phyloP scores from a whole-genome alignment of 371 early-diverging fungal species.

The Mucor mucedo region DNA sequence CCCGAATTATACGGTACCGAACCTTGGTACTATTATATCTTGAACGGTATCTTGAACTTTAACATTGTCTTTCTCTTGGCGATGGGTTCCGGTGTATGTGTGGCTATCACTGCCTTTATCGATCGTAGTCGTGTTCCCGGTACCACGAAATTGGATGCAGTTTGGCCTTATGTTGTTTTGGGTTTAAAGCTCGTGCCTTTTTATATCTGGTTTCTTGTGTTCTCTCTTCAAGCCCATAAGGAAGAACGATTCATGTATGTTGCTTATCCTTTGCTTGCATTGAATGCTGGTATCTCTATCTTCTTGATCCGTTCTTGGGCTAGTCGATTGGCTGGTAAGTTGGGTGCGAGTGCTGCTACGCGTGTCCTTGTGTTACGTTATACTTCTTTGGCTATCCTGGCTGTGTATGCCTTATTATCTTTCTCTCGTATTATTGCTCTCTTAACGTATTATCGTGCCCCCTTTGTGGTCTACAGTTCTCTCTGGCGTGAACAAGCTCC shows the following conservation, averaged over 20 bases:
- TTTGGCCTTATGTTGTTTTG: constrained; percentile 54
- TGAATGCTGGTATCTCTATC: constrained; percentile 78
- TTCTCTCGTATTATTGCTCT: constrained; percentile 69
- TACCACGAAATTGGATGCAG: constrained; percentile 26
- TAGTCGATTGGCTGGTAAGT: constrained; percentile 36
- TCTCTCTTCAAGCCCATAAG: constrained; percentile 91
- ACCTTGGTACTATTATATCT: constrained; percentile 90
- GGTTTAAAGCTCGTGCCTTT: constrained; percentile 69
- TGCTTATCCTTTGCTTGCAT: constrained; percentile 87
- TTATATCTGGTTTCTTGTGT: constrained; percentile 78
- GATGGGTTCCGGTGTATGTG: constrained; percentile 61
- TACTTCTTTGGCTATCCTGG: constrained; percentile 40
- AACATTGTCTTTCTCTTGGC: constrained; percentile 80
- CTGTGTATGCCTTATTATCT: constrained; percentile 52
- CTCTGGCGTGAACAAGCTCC: constrained; percentile 44
- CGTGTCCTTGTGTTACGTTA: constrained; percentile 44
- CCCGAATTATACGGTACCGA: constrained; percentile 92
- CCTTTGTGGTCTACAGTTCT: constrained; percentile 61
- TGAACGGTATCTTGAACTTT: constrained; percentile 90
- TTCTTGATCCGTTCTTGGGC: constrained; percentile 56
- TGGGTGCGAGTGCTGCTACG: constrained; percentile 37
- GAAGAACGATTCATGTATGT: constrained; percentile 95
- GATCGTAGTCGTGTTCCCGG: constrained; percentile 55
- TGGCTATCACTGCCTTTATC: constrained; percentile 57
- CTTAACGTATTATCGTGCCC: constrained; percentile 69